phyloP scores from a whole-genome alignment of 2,329 filamentous ascomycete genomes.

The Apiospora kogelbergensis region DNA sequence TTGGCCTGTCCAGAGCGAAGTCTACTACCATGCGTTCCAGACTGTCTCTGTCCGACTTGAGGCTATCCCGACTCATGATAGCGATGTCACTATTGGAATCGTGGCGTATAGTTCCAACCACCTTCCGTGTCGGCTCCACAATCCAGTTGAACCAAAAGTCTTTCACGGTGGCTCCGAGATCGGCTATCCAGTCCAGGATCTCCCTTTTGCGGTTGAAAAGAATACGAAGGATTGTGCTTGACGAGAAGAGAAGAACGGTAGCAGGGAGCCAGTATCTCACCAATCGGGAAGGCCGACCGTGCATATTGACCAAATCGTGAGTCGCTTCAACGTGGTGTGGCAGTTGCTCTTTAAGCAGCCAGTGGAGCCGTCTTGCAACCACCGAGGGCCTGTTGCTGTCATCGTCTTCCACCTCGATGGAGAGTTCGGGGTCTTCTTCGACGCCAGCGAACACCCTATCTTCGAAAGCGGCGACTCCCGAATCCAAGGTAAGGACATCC shows the following conservation, averaged over 20 bases:
- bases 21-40: constrained; percentile 98
- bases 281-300: constrained; percentile 73
- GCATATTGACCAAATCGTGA: constrained; percentile 53
- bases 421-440: constrained; percentile 59
- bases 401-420: constrained; percentile 50
- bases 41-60: constrained; percentile 86
- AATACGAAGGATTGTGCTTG: constrained; percentile 81
- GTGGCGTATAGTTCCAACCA: constrained; percentile 90
- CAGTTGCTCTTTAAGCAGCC: constrained; percentile 68
- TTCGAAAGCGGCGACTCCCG: constrained; percentile 63
- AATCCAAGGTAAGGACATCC: constrained; percentile 65
- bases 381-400: constrained; percentile 52
- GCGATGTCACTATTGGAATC: constrained; percentile 92
- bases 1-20: constrained; percentile 82
- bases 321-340: constrained; percentile 65
- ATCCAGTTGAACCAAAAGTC: constrained; percentile 99
- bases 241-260: constrained; percentile 71
- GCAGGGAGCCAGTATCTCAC: constrained; percentile 89
- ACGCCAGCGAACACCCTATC: constrained; percentile 64
- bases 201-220: constrained; percentile 73
- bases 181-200: constrained; percentile 75
- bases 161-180: constrained; percentile 73
- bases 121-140: constrained; percentile 76
- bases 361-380: constrained; percentile 65
- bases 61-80: constrained; percentile 90